These are phyloP conservation scores for Cryptosporidium andersoni DNA, from an alignment of 169 alveolate genomes.

Conservation along the genomic window DNA sequence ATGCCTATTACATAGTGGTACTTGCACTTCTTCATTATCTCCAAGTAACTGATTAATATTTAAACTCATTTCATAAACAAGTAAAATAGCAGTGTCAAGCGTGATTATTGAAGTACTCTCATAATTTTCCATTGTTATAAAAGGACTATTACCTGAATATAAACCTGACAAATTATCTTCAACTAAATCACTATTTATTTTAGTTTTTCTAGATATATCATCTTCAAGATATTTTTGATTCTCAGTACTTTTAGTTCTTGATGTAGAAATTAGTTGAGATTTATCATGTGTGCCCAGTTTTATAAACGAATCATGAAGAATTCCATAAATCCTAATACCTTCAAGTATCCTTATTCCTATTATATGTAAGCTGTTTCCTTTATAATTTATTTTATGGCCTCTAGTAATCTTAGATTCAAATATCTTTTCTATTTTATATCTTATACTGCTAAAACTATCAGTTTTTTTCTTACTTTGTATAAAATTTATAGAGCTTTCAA, in stretches of 20 bases:
- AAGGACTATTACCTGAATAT: slow-evolving; percentile 25
- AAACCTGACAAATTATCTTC: slow-evolving; percentile 26
- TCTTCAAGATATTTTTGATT: no score
- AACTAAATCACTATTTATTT: neutral
- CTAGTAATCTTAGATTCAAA: slow-evolving; percentile 19
- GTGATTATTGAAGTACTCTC: slow-evolving; percentile 2
- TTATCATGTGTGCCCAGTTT: no score
- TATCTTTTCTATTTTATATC: slow-evolving; percentile 9
- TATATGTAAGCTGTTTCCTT: neutral
- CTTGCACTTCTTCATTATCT: neutral
- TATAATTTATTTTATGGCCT: slow-evolving; percentile 10
- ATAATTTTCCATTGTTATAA: slow-evolving; percentile 23
- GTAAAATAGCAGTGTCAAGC: slow-evolving; percentile 27
- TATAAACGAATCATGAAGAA: slow-evolving; percentile 41
- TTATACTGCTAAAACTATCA: neutral
- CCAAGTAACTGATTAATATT: neutral
- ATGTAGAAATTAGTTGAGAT: no score
- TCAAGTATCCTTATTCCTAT: slow-evolving; percentile 43
- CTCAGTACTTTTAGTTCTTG: no score
- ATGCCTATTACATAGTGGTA: slow-evolving; percentile 1
- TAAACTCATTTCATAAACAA: slow-evolving; percentile 9
- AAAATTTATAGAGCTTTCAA: slow-evolving; percentile 4
- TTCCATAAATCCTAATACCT: slow-evolving; percentile 42
- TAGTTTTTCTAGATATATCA: neutral
- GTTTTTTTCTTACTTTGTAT: neutral